phyloP scores from a whole-genome alignment of 345 rosid species.

The Aegle marmelos region DNA sequence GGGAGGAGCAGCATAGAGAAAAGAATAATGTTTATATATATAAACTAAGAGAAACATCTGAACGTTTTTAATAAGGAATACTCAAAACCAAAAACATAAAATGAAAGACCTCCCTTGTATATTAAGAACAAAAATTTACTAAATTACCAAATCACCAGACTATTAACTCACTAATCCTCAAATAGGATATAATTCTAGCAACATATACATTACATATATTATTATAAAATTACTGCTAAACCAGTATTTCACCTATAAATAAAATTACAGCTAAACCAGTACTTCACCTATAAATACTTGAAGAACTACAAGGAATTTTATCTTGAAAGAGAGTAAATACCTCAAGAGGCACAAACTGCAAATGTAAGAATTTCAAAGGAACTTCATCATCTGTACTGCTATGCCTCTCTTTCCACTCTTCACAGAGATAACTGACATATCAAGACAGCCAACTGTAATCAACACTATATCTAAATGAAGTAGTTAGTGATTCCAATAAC shows the following conservation, averaged over 20 bases:
- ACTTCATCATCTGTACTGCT: conserved; percentile 39
- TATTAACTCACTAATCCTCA: not conserved
- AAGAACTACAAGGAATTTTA: not conserved
- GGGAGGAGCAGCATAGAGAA: too few relatives aligned
- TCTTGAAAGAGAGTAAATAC: conserved; percentile 39
- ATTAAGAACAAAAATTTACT: not conserved
- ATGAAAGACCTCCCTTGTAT: not conserved
- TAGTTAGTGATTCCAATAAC: not conserved
- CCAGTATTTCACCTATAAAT: not conserved
- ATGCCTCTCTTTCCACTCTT: conserved; percentile 91
- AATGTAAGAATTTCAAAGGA: conserved; percentile 43
- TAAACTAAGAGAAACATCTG: not conserved
- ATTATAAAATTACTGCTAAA: not conserved
- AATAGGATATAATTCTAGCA: not conserved
- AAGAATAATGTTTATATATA: not conserved
- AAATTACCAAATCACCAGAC: not conserved
- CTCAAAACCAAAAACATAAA: not conserved
- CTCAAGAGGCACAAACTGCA: conserved; percentile 77
- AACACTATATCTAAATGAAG: not conserved
- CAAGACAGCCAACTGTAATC: conserved; percentile 4
- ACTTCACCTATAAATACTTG: not conserved
- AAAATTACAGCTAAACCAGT: not conserved
- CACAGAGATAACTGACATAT: conserved; percentile 68
- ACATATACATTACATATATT: not conserved
- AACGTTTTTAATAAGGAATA: not conserved